These are phyloP conservation scores for Zygosaccharomyces bailii DNA, from an alignment of 805 yeast species.

Conservation along the genomic window DNA sequence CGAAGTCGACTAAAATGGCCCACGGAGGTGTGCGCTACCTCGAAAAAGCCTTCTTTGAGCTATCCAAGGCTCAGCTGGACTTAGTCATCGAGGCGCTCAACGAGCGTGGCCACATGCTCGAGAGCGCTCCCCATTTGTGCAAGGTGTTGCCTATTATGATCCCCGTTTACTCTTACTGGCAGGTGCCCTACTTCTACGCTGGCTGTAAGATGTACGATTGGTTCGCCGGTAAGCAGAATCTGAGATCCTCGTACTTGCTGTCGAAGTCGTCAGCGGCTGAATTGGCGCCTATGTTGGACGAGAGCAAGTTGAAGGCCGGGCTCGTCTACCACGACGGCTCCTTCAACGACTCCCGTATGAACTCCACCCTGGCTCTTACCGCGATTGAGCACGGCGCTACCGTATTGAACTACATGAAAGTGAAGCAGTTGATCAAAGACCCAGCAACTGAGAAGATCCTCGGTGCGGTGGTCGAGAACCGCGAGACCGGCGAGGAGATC, in stretches of 20 bases:
- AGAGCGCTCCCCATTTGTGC: slow-evolving; percentile 90
- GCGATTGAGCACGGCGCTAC: slow-evolving; percentile 89
- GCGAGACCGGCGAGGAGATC: slow-evolving; percentile 61
- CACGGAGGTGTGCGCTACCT: slow-evolving; percentile 96
- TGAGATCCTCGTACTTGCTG: slow-evolving; percentile 72
- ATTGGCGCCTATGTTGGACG: slow-evolving; percentile 83
- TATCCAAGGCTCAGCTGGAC: slow-evolving; percentile 84
- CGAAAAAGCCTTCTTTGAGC: slow-evolving; percentile 90
- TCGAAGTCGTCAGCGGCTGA: slow-evolving; percentile 62
- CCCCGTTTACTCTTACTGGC: slow-evolving; percentile 97
- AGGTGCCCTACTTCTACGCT: slow-evolving; percentile 85
- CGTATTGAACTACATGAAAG: slow-evolving; percentile 81
- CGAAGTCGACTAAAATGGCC: slow-evolving; percentile 92
- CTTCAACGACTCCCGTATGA: slow-evolving; percentile 90
- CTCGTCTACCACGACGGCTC: slow-evolving; percentile 94
- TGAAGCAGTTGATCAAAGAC: slow-evolving; percentile 68
- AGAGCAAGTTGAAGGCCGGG: slow-evolving; percentile 76
- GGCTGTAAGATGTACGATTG: slow-evolving; percentile 91
- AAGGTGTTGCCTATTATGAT: slow-evolving; percentile 86
- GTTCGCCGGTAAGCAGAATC: slow-evolving; percentile 85
- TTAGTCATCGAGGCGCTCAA: slow-evolving; percentile 84
- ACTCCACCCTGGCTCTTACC: slow-evolving; percentile 77
- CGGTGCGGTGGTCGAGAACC: slow-evolving; percentile 76
- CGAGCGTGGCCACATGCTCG: slow-evolving; percentile 80
- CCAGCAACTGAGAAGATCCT: slow-evolving; percentile 51